A percentile compares a stretch with the other conserved stretches of the same genome.
Evolutionary conservation across 345 rosid genomes (phyloP).

Genomic region (Rhodamnia argentea): DNA sequence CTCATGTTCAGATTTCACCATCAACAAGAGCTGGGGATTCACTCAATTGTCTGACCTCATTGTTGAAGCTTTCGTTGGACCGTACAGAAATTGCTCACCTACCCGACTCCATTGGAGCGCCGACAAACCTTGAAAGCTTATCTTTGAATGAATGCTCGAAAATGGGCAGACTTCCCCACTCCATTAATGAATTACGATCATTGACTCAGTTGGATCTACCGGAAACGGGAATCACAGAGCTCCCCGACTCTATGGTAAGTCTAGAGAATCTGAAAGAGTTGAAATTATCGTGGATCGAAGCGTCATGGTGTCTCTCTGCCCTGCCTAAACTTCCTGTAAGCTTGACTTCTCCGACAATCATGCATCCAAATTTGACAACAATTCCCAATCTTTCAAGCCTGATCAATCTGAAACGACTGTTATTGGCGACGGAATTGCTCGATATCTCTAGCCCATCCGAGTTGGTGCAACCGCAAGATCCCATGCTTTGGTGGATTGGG

Average conservation of each 20-base stretch:
- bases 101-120: not conserved
- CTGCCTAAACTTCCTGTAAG: too few species aligned
- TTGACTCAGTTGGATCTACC: not conserved
- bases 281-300: too few species aligned
- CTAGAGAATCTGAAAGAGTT: too few species aligned
- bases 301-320: too few species aligned
- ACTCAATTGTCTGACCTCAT: not conserved
- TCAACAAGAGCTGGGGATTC: not conserved
- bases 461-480: not conserved
- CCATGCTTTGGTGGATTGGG: not conserved
- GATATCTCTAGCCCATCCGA: not conserved
- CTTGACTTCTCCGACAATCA: too few species aligned
- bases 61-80: not conserved
- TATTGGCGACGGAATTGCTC: fast-evolving
- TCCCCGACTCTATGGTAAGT: not conserved
- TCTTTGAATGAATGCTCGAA: not conserved
- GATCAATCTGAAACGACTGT: not conserved
- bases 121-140: not conserved
- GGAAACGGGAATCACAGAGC: not conserved
- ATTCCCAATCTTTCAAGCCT: not conserved
- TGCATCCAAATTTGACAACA: too few species aligned
- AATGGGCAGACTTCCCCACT: not conserved
- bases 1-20: too few species aligned
- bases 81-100: not conserved
- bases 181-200: not conserved